Evolutionary conservation across 129 eudicot genomes (phyloP).

Genomic region (Tanacetum coccineum): DNA sequence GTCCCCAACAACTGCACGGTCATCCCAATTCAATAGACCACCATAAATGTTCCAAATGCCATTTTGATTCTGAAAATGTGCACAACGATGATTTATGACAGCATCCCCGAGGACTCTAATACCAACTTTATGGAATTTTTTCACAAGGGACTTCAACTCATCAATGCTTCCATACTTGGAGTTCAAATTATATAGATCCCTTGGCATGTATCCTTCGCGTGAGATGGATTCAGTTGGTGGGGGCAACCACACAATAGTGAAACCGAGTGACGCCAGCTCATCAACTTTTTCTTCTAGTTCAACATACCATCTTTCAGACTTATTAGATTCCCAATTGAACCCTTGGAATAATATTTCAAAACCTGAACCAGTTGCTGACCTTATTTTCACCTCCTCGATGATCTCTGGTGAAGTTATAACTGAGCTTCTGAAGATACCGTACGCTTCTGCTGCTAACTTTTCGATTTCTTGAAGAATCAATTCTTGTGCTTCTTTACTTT

Average conservation of each 20-base stretch:
- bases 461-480: conserved; percentile 88
- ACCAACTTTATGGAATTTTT: conserved; percentile 67
- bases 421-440: conserved; percentile 76
- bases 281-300: conserved; percentile 65
- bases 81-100: conserved; percentile 93
- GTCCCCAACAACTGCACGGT: conserved; percentile 91
- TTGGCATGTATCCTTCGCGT: conserved; percentile 97
- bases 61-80: conserved; percentile 62
- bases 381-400: conserved; percentile 45
- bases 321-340: conserved; percentile 97
- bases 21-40: conserved; percentile 96
- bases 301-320: conserved; percentile 83
- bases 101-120: conserved; percentile 81
- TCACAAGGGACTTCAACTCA: conserved; percentile 60
- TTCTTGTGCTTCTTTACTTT: conserved; percentile 70
- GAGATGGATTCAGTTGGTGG: conserved; percentile 98
- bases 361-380: conserved; percentile 89
- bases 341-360: conserved; percentile 85
- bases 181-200: conserved; percentile 77
- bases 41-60: conserved; percentile 95
- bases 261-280: conserved; percentile 74
- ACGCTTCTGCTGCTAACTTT: conserved; percentile 97
- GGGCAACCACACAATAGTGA: conserved; percentile 86
- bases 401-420: conserved; percentile 38
- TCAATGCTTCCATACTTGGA: conserved; percentile 93